Conservation (phyloP, 2,329 filamentous ascomycete genomes). For the Talaromyces amestolkiae region DNA sequence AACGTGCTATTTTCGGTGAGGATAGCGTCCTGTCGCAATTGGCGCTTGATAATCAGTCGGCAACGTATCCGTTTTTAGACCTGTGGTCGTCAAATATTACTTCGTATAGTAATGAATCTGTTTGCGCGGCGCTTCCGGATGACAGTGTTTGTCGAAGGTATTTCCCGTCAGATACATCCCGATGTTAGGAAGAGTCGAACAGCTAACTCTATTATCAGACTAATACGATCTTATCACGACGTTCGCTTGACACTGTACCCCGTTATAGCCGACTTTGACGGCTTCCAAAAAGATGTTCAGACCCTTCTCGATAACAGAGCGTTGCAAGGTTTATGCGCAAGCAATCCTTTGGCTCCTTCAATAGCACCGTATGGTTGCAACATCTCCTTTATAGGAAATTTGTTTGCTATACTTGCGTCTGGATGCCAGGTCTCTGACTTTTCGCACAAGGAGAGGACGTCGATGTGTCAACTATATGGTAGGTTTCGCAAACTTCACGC, state of each 20-base stretch:
- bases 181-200: too few relatives aligned
- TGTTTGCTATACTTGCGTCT: conserved; percentile 61
- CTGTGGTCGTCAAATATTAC: conserved; percentile 62
- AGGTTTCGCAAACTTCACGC: conserved; percentile 23
- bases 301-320: conserved; percentile 53
- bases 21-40: conserved; percentile 62
- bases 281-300: conserved; percentile 55
- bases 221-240: conserved; percentile 58
- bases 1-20: conserved; percentile 47
- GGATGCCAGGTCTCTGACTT: conserved; percentile 60
- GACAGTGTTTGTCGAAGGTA: conserved; percentile 54
- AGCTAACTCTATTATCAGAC: conserved; percentile 32
- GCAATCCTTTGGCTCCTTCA: conserved; percentile 39
- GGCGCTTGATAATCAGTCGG: conserved; percentile 62
- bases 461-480: conserved; percentile 64
- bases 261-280: conserved; percentile 55
- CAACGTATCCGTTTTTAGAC: conserved; percentile 64
- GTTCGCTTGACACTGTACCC: conserved; percentile 60
- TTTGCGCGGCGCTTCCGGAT: conserved; percentile 58
- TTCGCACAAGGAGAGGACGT: conserved; percentile 57
- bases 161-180: not conserved
- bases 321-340: conserved; percentile 29
- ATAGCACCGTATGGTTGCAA: conserved; percentile 55
- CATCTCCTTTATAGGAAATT: conserved; percentile 57
- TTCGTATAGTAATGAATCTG: conserved; percentile 55